phyloP scores from a whole-genome alignment of 1,284 basidiomycete genomes.

The Neonothopanus nambi region DNA sequence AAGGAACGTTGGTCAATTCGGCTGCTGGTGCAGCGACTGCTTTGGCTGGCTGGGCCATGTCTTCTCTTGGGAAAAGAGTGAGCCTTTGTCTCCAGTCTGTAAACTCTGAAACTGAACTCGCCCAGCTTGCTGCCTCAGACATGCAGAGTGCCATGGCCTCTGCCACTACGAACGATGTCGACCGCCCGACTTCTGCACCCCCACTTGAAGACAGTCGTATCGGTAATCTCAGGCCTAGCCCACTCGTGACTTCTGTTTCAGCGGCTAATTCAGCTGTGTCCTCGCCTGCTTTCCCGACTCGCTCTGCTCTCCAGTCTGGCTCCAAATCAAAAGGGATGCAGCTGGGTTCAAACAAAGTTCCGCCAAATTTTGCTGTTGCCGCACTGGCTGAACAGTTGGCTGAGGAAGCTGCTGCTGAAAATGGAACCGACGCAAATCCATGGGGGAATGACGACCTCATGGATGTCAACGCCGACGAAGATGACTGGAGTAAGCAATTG shows the following conservation, averaged over 20 bases:
- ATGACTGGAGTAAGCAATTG: slow-evolving; percentile 79
- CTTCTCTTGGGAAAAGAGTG: slow-evolving; percentile 80
- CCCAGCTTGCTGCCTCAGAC: slow-evolving; percentile 69
- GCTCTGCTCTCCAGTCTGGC: slow-evolving; percentile 17
- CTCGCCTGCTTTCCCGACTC: slow-evolving; percentile 18
- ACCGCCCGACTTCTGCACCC: slow-evolving; percentile 40
- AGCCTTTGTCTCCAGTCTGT: neutral
- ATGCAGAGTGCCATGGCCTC: slow-evolving; percentile 64
- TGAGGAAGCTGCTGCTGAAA: slow-evolving; percentile 55
- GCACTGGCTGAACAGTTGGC: slow-evolving; percentile 52
- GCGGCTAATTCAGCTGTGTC: slow-evolving; percentile 20
- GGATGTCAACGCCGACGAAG: slow-evolving; percentile 87
- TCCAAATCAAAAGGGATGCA: slow-evolving; percentile 68
- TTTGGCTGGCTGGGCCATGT: slow-evolving; percentile 93
- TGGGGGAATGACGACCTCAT: slow-evolving; percentile 83
- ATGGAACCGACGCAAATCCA: slow-evolving; percentile 47
- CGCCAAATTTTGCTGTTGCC: slow-evolving; percentile 32
- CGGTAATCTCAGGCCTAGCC: slow-evolving; percentile 15
- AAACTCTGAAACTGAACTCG: slow-evolving; percentile 2
- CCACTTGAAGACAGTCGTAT: slow-evolving; percentile 24
- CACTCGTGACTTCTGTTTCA: slow-evolving; percentile 20
- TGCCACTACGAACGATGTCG: slow-evolving; percentile 32
- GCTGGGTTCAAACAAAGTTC: slow-evolving; percentile 58
- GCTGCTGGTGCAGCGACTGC: slow-evolving; percentile 89
- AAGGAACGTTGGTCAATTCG: slow-evolving; percentile 72